Evolutionary conservation across 148 eudicot species (phyloP).

Genomic region (Diospyros lotus): DNA sequence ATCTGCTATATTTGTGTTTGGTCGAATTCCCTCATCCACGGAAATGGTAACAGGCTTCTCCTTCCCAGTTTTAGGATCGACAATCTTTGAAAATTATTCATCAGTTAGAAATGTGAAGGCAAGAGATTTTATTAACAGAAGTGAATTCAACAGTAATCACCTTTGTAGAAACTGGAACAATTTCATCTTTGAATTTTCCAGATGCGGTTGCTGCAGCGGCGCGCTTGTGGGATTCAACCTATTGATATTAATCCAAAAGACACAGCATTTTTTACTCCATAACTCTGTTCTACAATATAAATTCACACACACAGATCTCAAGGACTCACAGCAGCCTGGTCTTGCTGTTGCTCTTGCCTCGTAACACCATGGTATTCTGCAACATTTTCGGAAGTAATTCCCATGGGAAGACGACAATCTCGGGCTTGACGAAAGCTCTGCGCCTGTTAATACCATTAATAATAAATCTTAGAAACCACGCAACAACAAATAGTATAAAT

Average conservation of each 20-base stretch:
- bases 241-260: constrained; percentile 10
- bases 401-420: constrained; percentile 94
- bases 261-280: constrained; percentile 1
- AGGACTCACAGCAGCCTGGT: constrained; percentile 80
- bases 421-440: constrained; percentile 60
- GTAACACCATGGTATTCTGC: constrained; percentile 79
- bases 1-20: constrained; percentile 53
- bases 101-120: constrained; percentile 12
- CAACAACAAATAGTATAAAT: too few relatives aligned
- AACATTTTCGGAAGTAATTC: constrained; percentile 89
- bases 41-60: constrained; percentile 55
- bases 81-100: constrained; percentile 34
- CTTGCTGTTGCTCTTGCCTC: constrained; percentile 83
- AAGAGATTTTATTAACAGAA: neutral
- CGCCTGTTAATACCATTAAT: constrained; percentile 34
- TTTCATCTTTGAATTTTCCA: constrained; percentile 80
- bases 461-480: neutral
- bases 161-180: constrained; percentile 76
- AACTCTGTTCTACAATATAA: constrained; percentile 2
- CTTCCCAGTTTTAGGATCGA: constrained; percentile 77
- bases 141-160: constrained; percentile 26
- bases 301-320: neutral
- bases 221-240: constrained; percentile 78
- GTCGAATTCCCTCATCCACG: constrained; percentile 78
- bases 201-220: constrained; percentile 76